These are phyloP conservation scores for Dysphania ambrosioides DNA, from an alignment of 148 eudicot genomes.

Conservation along the genomic window DNA sequence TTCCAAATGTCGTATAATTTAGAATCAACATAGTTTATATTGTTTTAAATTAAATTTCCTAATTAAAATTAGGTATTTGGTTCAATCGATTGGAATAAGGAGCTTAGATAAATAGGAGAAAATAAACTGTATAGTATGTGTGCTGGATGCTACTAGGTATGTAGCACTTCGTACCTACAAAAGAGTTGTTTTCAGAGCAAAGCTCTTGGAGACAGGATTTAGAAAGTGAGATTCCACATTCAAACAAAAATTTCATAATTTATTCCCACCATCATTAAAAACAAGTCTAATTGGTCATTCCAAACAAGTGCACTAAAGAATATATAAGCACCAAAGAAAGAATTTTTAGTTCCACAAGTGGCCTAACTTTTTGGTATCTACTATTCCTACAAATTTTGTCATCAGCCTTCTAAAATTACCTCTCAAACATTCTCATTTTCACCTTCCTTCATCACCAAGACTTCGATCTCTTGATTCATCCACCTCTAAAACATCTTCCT, in stretches of 20 bases:
- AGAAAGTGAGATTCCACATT: not conserved
- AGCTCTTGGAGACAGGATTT: not conserved
- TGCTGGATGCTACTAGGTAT: too few species aligned
- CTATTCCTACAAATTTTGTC: constrained; percentile 12
- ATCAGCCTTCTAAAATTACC: not conserved
- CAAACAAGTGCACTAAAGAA: constrained; percentile 20
- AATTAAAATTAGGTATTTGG: too few species aligned
- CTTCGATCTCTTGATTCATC: not conserved
- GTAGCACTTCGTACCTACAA: too few species aligned
- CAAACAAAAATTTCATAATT: not conserved
- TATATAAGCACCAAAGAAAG: constrained; percentile 16
- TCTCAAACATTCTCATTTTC: not conserved
- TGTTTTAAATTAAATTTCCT: too few species aligned
- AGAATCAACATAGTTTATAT: too few species aligned
- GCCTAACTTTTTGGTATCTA: not conserved
- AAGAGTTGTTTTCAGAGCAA: too few species aligned
- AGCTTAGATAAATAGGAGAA: too few species aligned
- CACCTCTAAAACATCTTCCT: not conserved
- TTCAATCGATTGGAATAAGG: too few species aligned
- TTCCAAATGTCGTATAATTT: too few species aligned
- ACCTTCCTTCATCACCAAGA: not conserved
- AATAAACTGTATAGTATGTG: too few species aligned
- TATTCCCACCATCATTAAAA: constrained; percentile 9
- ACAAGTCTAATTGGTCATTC: constrained; percentile 8
- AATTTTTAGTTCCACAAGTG: constrained; percentile 2